Base-by-base conservation (phyloP, 2,329 filamentous ascomycete genomes). In the Stagonosporopsis cucurbitacearum region DNA sequence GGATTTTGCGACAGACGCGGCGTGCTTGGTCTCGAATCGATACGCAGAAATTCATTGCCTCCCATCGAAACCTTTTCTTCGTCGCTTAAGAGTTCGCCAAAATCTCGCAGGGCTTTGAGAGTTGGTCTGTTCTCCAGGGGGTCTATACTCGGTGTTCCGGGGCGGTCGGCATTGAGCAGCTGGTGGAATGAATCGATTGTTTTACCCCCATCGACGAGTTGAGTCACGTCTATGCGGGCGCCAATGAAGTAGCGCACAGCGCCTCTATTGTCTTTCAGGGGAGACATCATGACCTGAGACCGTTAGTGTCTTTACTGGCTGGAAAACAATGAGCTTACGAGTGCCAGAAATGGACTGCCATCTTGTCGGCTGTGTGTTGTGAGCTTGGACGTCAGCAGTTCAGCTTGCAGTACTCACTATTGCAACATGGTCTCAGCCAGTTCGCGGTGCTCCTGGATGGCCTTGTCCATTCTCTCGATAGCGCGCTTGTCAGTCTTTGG, bases 391-490 rank as follows among this genome's bases (percentile, higher is more conserved):
- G 8, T 15, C 22, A 23, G 30, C 1, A 5, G 30, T 19, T 6
- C 23, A 19, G 4, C 1, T 4, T 26, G 35, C 7, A 36, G 17
- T 41, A 28, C 67, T 73, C 32, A 84, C 81, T 89, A 92, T 69
- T 92, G 92, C 25, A 93, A 76, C 50, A 92, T 85, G 0, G 88
- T 84, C 64, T 92, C 90, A 49, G 82, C 87, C 57, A 88, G 84
- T 65, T 92, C 89, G 61, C 84, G 79, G 13, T 87, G 86, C 0
- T 79, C 81, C 6, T 80, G 73, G 3, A 89, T 74, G 13, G 85
- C 86, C 43, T 87, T 83, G 22, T 83, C 79, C 13, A 92, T 78
- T 47, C 89, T 80, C 46, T 79, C 75, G 0, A 89, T 79, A 39
- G 87, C 88, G 54, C 83, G 80, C 0, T 78, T 80, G 57, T 87